phyloP scores from a whole-genome alignment of 106 monocot genomes.

The Alisma plantagoaquatica region DNA sequence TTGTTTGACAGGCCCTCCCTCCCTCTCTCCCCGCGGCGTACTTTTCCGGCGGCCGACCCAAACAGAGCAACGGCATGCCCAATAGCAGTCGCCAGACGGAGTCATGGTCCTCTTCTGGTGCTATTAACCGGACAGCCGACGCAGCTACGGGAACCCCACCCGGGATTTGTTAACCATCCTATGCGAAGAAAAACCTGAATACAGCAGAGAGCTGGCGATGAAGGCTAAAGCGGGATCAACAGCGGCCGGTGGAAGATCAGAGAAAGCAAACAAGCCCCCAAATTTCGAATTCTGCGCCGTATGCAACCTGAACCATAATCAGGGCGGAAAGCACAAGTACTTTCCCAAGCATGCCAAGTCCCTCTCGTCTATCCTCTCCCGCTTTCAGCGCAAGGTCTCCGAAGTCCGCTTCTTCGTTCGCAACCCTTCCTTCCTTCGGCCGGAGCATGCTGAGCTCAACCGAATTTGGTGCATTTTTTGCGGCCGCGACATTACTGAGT shows the following conservation, averaged over 20 bases:
- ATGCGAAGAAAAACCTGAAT: no score
- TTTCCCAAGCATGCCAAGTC: slow-evolving; percentile 35
- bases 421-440: slow-evolving; percentile 31
- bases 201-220: not conserved
- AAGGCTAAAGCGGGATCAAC: not conserved
- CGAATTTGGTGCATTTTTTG: slow-evolving; percentile 90
- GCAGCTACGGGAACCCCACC: no score
- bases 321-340: slow-evolving; percentile 82
- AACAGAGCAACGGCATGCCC: no score
- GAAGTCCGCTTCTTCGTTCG: slow-evolving; percentile 36
- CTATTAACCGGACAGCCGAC: no score
- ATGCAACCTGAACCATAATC: slow-evolving; percentile 73
- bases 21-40: no score
- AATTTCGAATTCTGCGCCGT: slow-evolving; percentile 78
- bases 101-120: no score
- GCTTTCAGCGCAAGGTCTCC: slow-evolving; percentile 48
- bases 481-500: slow-evolving; percentile 33
- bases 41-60: no score
- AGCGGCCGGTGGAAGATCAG: not conserved
- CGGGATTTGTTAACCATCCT: no score
- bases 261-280: not conserved
- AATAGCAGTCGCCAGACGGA: no score
- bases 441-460: slow-evolving; percentile 20
- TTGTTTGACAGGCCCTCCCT: no score
- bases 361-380: slow-evolving; percentile 46